Evolutionary conservation across 202 grass and related monocot genomes (phyloP).

Genomic region (Dendrocalamus latiflorus): DNA sequence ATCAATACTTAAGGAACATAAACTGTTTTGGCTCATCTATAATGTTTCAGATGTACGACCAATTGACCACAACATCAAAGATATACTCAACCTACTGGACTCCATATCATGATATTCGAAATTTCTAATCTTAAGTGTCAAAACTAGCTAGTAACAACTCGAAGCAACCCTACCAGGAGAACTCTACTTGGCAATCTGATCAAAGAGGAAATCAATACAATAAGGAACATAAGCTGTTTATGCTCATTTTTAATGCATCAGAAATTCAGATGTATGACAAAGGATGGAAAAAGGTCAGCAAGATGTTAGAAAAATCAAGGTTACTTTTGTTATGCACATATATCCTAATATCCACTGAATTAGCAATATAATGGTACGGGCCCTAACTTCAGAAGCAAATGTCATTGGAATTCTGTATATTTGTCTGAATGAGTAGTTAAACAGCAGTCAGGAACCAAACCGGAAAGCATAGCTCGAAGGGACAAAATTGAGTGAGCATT

Average conservation of each 20-base stretch:
- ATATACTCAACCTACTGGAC: not conserved
- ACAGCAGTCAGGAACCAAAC: not conserved
- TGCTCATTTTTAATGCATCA: not conserved
- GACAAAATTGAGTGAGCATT: not conserved
- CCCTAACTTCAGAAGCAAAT: not conserved
- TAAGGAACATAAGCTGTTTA: not conserved
- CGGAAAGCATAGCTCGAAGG: not conserved
- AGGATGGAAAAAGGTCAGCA: not conserved
- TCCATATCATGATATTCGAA: not conserved
- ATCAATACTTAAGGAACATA: too few species aligned
- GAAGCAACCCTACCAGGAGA: not conserved
- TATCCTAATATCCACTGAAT: not conserved
- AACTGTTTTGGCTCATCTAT: too few species aligned
- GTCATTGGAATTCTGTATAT: not conserved
- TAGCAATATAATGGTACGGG: not conserved
- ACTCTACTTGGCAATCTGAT: not conserved
- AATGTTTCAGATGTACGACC: too few species aligned
- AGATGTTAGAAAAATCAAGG: not conserved
- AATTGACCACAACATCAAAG: not conserved
- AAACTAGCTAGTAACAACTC: not conserved
- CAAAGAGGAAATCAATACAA: not conserved
- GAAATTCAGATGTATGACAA: not conserved
- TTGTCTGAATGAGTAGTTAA: not conserved
- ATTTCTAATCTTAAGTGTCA: not conserved
- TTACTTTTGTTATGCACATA: not conserved